Base-by-base conservation (phyloP, 495 filamentous ascomycete species). In the Penicillium cosmopolitanum region DNA sequence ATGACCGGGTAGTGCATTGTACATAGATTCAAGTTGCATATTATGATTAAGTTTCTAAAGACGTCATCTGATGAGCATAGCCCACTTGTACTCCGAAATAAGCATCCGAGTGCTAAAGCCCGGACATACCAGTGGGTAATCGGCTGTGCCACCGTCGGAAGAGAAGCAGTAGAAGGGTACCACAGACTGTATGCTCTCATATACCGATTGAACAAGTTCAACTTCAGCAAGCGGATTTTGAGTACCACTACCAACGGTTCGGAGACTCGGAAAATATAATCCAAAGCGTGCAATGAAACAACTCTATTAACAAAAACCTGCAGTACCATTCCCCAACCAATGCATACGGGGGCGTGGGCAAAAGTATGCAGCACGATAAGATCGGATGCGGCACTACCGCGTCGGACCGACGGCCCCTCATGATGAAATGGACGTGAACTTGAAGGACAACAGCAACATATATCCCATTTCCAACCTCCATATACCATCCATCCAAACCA, bases 331-430 rank as follows among this genome's bases (percentile, higher is more conserved):
- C 4, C 28, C 4, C 28, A 8, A 8, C 28, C 5, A 31, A 31
- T 31, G 28, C 1, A 4, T 31, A 9, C 4, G 28, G 28, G 6
- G 1, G 28, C 4, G 6, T 1, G 5, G 28, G 28, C 8, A 8
- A 31, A 31, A 23, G 23, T 23, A 23, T 31, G 2, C 6, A 31
- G 28, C 5, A 40, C 50, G 65, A 65, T 68, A 63, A 66, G 63
- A 68, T 68, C 66, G 66, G 66, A 68, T 58, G 55, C 50, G 54
- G 42, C 54, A 50, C 25, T 51, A 38, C 1, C 12, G 4, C 44
- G 48, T 64, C 62, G 62, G 62, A 19, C 63, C 66, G 66, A 66
- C 28, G 54, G 28, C 63, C 56, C 56, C 56, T 48, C 58, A 63
- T 56, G 57, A 58, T 53, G 57, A 61, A 50, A 53, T 56, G 18